A percentile compares a stretch with the other conserved stretches of the same genome.
Evolutionary conservation across 257 asterid species (phyloP).

Genomic region (Pogostemon cablin): DNA sequence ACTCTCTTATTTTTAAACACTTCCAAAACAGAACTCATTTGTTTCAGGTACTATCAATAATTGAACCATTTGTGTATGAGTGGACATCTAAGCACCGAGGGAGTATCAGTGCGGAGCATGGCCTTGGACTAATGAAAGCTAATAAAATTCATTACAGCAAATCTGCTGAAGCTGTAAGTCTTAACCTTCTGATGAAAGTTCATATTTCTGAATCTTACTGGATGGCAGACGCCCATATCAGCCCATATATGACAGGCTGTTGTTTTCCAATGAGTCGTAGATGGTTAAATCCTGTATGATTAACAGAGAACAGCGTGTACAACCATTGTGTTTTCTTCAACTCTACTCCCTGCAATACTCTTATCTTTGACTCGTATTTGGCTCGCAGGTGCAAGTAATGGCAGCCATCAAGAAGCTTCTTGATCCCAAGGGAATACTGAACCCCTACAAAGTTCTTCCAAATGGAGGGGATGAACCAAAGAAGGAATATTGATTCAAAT

Average conservation of each 20-base stretch:
- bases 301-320: too few relatives aligned
- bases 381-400: constrained; percentile 80
- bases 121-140: constrained; percentile 97
- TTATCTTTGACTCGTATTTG: not conserved
- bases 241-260: too few relatives aligned
- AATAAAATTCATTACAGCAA: constrained; percentile 91
- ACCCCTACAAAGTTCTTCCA: constrained; percentile 96
- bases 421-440: constrained; percentile 92
- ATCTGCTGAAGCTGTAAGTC: constrained; percentile 79
- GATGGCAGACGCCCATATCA: too few relatives aligned
- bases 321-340: too few relatives aligned
- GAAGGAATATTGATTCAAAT: not conserved
- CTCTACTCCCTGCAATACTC: too few relatives aligned
- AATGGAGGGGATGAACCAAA: not conserved
- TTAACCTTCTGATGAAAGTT: not conserved
- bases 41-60: constrained; percentile 70
- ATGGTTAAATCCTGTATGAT: too few relatives aligned
- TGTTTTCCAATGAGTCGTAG: too few relatives aligned
- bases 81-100: constrained; percentile 97
- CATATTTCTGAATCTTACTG: not conserved
- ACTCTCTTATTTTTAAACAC: constrained; percentile 17
- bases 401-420: constrained; percentile 73
- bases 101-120: constrained; percentile 98
- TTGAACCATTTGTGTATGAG: constrained; percentile 94
- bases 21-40: constrained; percentile 13